Evolutionary conservation across 2,329 filamentous ascomycete genomes (phyloP), one percentile per base, ranked within the genome.

Genomic region (Fusarium globosum): DNA sequence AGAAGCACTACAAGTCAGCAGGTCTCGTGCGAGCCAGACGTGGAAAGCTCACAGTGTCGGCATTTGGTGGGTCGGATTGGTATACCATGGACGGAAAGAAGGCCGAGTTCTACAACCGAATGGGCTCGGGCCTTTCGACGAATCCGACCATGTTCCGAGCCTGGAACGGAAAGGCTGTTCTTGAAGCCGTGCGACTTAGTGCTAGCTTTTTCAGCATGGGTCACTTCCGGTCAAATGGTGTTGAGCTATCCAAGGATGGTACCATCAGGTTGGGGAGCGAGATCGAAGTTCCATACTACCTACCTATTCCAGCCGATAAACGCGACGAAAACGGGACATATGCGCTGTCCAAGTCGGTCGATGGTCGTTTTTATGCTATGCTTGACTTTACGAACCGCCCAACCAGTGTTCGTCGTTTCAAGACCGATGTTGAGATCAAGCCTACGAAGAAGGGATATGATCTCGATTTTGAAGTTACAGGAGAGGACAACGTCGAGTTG

Each of bases 61-160:
- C 68, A 18, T 71, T 71, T 26, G 68, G 68, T n/a, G 68, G 68
- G 6, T 71, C 68, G 15, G 68, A 71, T 18, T 71, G 68, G 68
- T 71, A 68, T 52, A 36, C 55, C n/a, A 28, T 42, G 20, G 56
- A 71, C 26, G 68, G 68, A 38, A 71, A 71, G 11, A 71, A 71
- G 20, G 43, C 62, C 26, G 68, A 71, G 7, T 71, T 71, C 18
- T 71, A 71, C 3, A 71, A 71, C 41, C 62, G 62, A 7, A 71
- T 71, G 68, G 68, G 68, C 2, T 71, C 68, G 10, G 68, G 68
- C 18, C 62, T 71, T 9, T 71, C 68, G 6, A 71, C 68, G 7
- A 71, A 71, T 20, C 68, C 68, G 23, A 71, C 68, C 62, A 71
- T 71, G 68, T 71, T 71, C 43, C 62, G 68, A n/a, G 68, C 68